A percentile compares a stretch with the other conserved stretches of the same genome.
Conservation (phyloP, 495 filamentous ascomycete species). For the Penicillium atrosanguineum region DNA sequence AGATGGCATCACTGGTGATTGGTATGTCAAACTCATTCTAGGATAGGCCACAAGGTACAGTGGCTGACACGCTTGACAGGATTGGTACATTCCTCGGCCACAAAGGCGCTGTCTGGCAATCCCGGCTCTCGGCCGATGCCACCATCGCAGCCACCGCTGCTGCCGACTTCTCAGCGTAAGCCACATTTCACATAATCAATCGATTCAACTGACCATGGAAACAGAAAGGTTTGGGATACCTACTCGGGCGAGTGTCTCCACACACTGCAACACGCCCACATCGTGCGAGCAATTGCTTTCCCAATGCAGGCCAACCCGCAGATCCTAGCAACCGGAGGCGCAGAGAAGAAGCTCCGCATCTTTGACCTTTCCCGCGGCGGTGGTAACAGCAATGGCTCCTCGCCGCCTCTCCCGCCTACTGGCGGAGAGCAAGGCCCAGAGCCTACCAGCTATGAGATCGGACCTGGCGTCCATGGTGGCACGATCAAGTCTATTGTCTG, state of each 20-base stretch:
- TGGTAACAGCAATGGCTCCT: constrained; percentile 37
- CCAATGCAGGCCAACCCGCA: constrained; percentile 70
- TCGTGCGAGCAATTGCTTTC: constrained; percentile 90
- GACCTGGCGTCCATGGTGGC: constrained; percentile 73
- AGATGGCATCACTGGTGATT: constrained; percentile 94
- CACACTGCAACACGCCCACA: constrained; percentile 87
- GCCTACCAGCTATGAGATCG: constrained; percentile 76
- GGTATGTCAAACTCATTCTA: constrained; percentile 45
- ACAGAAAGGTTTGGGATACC: constrained; percentile 93
- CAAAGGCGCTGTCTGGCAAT: constrained; percentile 97
- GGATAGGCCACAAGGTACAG: background rate
- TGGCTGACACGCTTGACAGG: constrained; percentile 43
- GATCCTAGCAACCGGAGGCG: constrained; percentile 85
- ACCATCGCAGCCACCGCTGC: constrained; percentile 86
- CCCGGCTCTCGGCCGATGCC: constrained; percentile 83
- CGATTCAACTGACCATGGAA: constrained; percentile 2
- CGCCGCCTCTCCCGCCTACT: constrained; percentile 32
- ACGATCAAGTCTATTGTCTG: constrained; percentile 95
- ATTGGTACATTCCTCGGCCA: constrained; percentile 98
- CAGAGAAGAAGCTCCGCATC: constrained; percentile 94
- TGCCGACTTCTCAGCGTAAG: constrained; percentile 93
- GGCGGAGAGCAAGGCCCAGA: constrained; percentile 31
- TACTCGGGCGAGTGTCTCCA: constrained; percentile 87
- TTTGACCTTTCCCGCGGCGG: constrained; percentile 68
- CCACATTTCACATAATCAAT: constrained; percentile 5